Evolutionary conservation across 202 grass and related monocot genomes (phyloP), one percentile per base, ranked within the genome.

Genomic region (Cymbopogon flexuosus): DNA sequence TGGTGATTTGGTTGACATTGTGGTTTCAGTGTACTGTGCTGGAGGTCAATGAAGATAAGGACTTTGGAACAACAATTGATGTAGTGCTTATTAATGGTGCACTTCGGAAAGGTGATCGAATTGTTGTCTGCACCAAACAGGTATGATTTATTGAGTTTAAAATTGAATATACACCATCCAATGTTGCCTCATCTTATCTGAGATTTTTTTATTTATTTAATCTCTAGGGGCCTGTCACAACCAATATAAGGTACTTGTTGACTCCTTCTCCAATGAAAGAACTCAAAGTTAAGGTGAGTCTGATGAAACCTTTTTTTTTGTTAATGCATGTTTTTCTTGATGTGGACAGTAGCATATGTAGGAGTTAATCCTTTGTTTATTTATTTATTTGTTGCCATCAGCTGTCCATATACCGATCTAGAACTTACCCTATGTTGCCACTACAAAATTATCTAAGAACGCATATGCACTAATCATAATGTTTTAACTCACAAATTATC

Each of bases 1-100:
- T 63, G 23, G 15, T 78, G 16, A 78, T 65, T 46, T 19, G 21
- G 18, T 65, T 8, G 5, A 0, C 4, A 12, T 31, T 13, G 19
- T 34, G 54, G 1, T 54, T 73, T 52, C 69, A 78, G 75, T 78
- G 75, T 65, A 65, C 18, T 47, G 61, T 78, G 10, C 29, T 78
- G 12, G 75, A 78, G 41, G 60, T 78, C 42, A 78, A 51, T 65
- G 75, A 78, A 51, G 60, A 65, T 35, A 78, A 78, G 49, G 75
- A 78, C 6, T 65, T 65, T 15, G 61, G 75, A 51, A 36, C 41
- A 5, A 78, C 61, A n/a, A 65, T 78, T 65, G 75, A 78, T 35
- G 60, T 47, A 9, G 75, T 78, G 10, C 42, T 78, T 10, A 78
- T 78, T 78, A 78, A 78, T 36, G 75, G 75, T 14, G 27, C 18